Conservation (phyloP, 2,329 filamentous ascomycete species). For the Fusarium ambrosium region DNA sequence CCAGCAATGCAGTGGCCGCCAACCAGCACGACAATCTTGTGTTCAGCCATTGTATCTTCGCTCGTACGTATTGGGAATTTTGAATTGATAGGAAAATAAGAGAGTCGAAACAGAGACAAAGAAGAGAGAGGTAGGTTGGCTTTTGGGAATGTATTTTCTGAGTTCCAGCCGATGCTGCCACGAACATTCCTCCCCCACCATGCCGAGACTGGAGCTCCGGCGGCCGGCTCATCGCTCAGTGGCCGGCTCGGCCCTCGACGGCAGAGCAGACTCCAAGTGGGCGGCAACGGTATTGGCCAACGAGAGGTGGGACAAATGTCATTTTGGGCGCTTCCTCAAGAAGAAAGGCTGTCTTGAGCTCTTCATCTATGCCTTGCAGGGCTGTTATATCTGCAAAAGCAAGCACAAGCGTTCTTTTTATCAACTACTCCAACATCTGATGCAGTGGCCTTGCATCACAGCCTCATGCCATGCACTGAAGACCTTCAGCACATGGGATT, state of each 20-base stretch:
- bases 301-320: slow-evolving; percentile 31
- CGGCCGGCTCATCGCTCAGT: slow-evolving; percentile 35
- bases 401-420: not conserved
- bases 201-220: slow-evolving; percentile 51
- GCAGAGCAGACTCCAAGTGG: slow-evolving; percentile 30
- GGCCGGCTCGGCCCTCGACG: slow-evolving; percentile 34
- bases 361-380: not conserved
- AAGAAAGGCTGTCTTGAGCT: slow-evolving; percentile 13
- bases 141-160: slow-evolving; percentile 23
- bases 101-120: not conserved
- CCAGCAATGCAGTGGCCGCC: slow-evolving; percentile 77
- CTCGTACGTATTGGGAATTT: not conserved
- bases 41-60: slow-evolving; percentile 69
- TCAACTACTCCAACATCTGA: not conserved
- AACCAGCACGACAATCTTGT: slow-evolving; percentile 80
- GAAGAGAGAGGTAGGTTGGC: slow-evolving; percentile 19
- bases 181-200: slow-evolving; percentile 48
- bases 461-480: not conserved
- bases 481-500: not conserved
- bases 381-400: not conserved
- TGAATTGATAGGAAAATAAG: not conserved
- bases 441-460: not conserved
- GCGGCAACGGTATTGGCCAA: slow-evolving; percentile 34
- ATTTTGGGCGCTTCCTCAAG: slow-evolving; percentile 33
- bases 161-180: slow-evolving; percentile 32